These are phyloP conservation scores for Chlamydomonas incerta DNA, from an alignment of 139 green algal genomes.

Conservation along the genomic window DNA sequence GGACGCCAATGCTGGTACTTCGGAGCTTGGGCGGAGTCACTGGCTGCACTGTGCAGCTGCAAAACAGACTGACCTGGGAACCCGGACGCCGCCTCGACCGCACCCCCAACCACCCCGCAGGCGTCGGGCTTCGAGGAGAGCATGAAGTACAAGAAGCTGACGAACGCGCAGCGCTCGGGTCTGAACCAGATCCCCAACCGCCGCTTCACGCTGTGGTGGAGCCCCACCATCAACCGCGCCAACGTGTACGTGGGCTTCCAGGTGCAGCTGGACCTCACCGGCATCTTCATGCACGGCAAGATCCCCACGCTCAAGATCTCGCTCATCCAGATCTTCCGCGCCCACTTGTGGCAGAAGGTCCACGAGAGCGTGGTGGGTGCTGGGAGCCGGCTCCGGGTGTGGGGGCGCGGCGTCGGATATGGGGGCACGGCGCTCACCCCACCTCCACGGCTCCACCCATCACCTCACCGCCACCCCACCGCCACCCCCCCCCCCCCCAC, in stretches of 20 bases:
- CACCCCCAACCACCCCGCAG: not conserved
- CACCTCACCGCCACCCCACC: not conserved
- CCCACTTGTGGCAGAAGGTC: slow-evolving; percentile 99
- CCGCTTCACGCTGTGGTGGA: slow-evolving; percentile 99
- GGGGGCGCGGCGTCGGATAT: too few species aligned
- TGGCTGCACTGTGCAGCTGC: too few species aligned
- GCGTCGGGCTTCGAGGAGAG: slow-evolving; percentile 88
- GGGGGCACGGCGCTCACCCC: too few species aligned
- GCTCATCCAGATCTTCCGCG: slow-evolving; percentile 99
- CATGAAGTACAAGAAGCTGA: slow-evolving; percentile 99
- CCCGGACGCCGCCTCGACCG: too few species aligned
- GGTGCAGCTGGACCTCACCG: slow-evolving; percentile 99
- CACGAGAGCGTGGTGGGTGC: slow-evolving; percentile 95
- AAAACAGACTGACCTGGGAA: too few species aligned
- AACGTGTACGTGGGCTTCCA: slow-evolving; percentile 99
- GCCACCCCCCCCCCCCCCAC: not conserved
- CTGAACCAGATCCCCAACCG: slow-evolving; percentile 99
- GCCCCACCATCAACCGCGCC: slow-evolving; percentile 98
- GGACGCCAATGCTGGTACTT: too few species aligned
- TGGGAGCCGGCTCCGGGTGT: too few species aligned
- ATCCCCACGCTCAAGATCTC: slow-evolving; percentile 99
- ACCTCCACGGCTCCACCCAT: too few species aligned
- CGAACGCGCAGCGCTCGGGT: slow-evolving; percentile 96
- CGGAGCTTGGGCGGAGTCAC: too few species aligned
- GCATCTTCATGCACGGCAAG: slow-evolving; percentile 99